Evolutionary conservation across 2,329 filamentous ascomycete genomes (phyloP), one percentile per base, ranked within the genome.

Genomic region (Botrytis squamosa): DNA sequence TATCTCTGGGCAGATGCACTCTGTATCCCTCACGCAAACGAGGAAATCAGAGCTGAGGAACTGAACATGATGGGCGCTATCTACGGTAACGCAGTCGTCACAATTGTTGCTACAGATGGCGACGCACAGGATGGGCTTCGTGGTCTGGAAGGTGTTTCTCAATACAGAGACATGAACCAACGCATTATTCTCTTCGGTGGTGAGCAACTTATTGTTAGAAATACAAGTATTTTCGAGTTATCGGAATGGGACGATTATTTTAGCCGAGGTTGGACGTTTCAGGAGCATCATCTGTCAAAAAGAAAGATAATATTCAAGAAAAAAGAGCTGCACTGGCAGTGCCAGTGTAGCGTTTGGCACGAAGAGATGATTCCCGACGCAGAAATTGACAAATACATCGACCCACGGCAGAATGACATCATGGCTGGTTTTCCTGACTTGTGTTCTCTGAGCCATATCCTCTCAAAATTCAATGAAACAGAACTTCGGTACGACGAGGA

Each of bases 1-100:
- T 81, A 79, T 73, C 71, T 81, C 9, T 81, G 79, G 80, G 73
- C 81, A 10, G 80, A 81, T 72, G 66, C 75, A 55, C 79, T 79
- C 60, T 82, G 81, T 70, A 80, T 82, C 25, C 65, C 64, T 38
- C 74, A 75, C 57, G 42, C n/a, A 9, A 60, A 66, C 33, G 25
- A 68, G 29, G 44, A 63, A 52, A 3, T 44, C 25, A 42, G 52
- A 20, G 22, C 29, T n/a, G 40, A 46, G 22, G 46, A 73, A 62
- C 33, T 76, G 38, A 40, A 57, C 25, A 69, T 69, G 40, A 76
- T 76, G 75, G 67, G 74, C 55, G 14, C 40, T 20, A 73, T 76
- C 42, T 76, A 75, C 62, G 8, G 42, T 12, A 73, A 73, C n/a
- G 69, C 72, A n/a, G 49, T 55, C 25, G 22, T 71, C 18, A 71